Evolutionary conservation across 148 eudicot species (phyloP).

Genomic region (Talinum fruticosum): DNA sequence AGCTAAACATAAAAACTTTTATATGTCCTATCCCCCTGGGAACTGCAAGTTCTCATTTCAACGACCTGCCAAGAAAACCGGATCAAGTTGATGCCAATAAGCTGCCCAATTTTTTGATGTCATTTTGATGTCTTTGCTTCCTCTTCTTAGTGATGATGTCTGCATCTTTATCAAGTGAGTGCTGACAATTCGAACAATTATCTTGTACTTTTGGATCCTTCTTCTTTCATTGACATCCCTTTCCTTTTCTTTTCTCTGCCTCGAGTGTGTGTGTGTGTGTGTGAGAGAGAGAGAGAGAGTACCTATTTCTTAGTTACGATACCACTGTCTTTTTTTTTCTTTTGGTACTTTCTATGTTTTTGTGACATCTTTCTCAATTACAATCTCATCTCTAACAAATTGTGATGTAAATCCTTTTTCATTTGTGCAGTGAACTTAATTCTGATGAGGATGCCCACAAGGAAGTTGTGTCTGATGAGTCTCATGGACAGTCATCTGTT

Average conservation of each 20-base stretch:
- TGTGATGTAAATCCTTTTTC: constrained; percentile 13
- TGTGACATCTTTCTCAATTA: not conserved
- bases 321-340: not conserved
- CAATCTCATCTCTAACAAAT: not conserved
- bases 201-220: not conserved
- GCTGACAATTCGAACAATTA: not conserved
- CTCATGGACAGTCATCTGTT: constrained; percentile 33
- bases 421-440: constrained; percentile 36
- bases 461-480: constrained; percentile 36
- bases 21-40: not conserved
- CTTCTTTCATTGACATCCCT: not conserved
- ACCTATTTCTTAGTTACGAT: not conserved
- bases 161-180: not conserved
- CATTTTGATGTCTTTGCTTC: not conserved
- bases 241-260: not conserved
- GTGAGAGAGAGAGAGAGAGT: not conserved
- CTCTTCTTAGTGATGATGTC: not conserved
- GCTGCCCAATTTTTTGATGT: not conserved
- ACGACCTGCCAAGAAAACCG: not conserved
- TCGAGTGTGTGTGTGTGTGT: not conserved
- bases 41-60: not conserved
- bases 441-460: constrained; percentile 41
- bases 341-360: not conserved
- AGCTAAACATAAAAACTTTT: not conserved
- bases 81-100: not conserved